A percentile compares a stretch with the other conserved stretches of the same genome.
phyloP scores from a whole-genome alignment of 1,284 basidiomycete species.

The Abortiporus biennis region DNA sequence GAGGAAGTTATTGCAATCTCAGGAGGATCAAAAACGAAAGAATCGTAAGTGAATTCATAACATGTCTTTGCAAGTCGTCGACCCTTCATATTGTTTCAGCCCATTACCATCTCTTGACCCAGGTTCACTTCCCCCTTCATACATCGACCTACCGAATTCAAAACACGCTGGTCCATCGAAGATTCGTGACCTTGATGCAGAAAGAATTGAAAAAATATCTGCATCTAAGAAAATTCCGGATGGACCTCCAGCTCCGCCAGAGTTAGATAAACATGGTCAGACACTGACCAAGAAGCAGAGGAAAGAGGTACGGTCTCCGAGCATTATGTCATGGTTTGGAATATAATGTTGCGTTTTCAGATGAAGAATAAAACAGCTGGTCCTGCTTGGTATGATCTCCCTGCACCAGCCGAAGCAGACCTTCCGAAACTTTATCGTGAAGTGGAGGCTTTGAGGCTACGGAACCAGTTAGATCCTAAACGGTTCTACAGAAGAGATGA shows the following conservation, averaged over 20 bases:
- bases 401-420: constrained; percentile 76
- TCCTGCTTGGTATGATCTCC: constrained; percentile 87
- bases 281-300: constrained; percentile 61
- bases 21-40: constrained; percentile 12
- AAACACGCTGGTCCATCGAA: constrained; percentile 37
- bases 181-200: constrained; percentile 57
- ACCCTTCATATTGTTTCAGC: constrained; percentile 27
- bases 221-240: constrained; percentile 41
- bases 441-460: constrained; percentile 87
- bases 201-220: constrained; percentile 41
- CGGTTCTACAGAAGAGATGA: constrained; percentile 87
- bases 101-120: constrained; percentile 63
- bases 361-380: constrained; percentile 74
- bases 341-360: too few relatives aligned
- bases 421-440: constrained; percentile 84
- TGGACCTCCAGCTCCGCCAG: constrained; percentile 50
- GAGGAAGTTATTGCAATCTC: constrained; percentile 30
- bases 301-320: constrained; percentile 66
- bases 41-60: constrained; percentile 20
- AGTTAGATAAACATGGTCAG: constrained; percentile 52
- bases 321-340: too few relatives aligned
- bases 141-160: constrained; percentile 46
- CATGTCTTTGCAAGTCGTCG: neutral
- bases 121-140: constrained; percentile 51
- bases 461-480: constrained; percentile 94